Percentiles rank a stretch among this genome's conserved stretches.
phyloP scores from a whole-genome alignment of 768 basidiomycete genomes.

The Tulasnella calospora region DNA sequence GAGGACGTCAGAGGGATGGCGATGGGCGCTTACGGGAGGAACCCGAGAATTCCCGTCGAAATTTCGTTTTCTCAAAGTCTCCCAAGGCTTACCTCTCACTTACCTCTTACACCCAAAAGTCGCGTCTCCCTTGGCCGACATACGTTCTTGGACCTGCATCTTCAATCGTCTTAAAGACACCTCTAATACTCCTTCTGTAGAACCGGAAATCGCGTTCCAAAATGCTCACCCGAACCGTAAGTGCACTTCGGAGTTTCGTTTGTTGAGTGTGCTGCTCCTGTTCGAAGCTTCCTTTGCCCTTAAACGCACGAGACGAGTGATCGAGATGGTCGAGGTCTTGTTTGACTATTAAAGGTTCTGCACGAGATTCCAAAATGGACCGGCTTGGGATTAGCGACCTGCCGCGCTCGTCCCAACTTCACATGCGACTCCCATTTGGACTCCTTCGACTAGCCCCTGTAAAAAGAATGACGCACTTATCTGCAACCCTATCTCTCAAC shows the following conservation, averaged over 20 bases:
- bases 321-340: not conserved
- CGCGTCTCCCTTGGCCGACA: not conserved
- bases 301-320: not conserved
- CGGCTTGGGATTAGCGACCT: not conserved
- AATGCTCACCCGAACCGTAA: not conserved
- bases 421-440: slow-evolving; percentile 5
- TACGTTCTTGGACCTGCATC: not conserved
- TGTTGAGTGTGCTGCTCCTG: not conserved
- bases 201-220: not conserved
- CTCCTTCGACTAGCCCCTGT: not conserved
- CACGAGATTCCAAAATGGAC: not conserved
- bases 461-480: slow-evolving; percentile 2
- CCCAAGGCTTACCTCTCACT: not conserved
- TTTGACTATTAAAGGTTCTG: not conserved
- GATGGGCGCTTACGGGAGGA: not conserved
- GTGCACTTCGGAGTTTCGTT: not conserved
- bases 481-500: not conserved
- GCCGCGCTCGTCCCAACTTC: not conserved
- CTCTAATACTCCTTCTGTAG: not conserved
- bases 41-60: slow-evolving; percentile 6
- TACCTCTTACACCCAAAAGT: not conserved
- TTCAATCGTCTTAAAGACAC: not conserved
- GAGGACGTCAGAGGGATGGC: not conserved
- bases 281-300: not conserved
- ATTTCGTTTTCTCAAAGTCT: not conserved